Evolutionary conservation across 1,284 basidiomycete species (phyloP).

Genomic region (Rhodotorula sp.): DNA sequence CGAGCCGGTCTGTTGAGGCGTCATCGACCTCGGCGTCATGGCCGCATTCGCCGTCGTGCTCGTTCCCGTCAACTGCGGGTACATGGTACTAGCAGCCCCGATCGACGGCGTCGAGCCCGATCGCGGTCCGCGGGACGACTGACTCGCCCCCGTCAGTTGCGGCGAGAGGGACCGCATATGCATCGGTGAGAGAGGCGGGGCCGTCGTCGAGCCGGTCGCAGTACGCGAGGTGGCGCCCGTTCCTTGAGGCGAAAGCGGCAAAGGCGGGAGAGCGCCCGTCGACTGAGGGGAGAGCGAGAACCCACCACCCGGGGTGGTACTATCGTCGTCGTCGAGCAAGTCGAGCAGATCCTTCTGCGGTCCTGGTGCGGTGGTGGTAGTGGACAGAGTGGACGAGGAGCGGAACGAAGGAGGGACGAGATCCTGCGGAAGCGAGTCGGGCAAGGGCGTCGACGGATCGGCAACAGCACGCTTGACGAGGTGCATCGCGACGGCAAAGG

Average conservation of each 20-base stretch:
- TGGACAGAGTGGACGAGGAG: constrained; percentile 1
- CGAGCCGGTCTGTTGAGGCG: constrained; percentile 26
- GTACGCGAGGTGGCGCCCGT: constrained; percentile 22
- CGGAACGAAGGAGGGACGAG: constrained; percentile 66
- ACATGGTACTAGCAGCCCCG: background rate
- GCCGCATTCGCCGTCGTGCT: constrained; percentile 6
- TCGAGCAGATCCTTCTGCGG: constrained; percentile 52
- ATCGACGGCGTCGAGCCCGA: constrained; percentile 32
- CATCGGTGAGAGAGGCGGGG: background rate
- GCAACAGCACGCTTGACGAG: constrained; percentile 80
- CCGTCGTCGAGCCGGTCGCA: background rate
- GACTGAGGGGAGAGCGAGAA: constrained; percentile 40
- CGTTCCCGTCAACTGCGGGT: constrained; percentile 9
- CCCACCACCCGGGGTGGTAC: constrained; percentile 52
- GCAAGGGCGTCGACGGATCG: constrained; percentile 57
- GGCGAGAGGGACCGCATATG: constrained; percentile 2
- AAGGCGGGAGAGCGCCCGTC: constrained; percentile 29
- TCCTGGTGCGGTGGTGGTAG: constrained; percentile 26
- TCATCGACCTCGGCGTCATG: constrained; percentile 24
- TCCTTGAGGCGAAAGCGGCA: constrained; percentile 38
- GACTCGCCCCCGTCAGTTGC: constrained; percentile 7
- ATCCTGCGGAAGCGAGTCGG: constrained; percentile 65
- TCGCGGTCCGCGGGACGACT: background rate
- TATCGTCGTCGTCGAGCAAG: constrained; percentile 60
- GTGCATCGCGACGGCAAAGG: constrained; percentile 95